A percentile compares a stretch with the other conserved stretches of the same genome.
Conservation (phyloP, 176 grass and related monocot species). For the Panicum miliaceum region DNA sequence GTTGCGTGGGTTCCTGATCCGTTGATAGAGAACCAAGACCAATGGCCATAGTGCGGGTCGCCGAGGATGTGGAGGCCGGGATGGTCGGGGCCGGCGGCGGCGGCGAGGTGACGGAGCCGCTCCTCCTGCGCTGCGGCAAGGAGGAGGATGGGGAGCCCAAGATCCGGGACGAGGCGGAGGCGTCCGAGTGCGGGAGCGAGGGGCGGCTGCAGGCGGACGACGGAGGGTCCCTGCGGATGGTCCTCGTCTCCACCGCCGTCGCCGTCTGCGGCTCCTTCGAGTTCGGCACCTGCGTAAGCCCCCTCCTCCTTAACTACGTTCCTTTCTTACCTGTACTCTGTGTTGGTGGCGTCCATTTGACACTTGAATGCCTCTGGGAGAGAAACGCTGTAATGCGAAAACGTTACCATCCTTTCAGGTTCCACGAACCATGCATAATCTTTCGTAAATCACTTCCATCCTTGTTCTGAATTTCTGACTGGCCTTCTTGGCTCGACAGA, state of each 20-base stretch:
- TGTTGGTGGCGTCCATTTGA: neutral
- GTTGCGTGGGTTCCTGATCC: neutral
- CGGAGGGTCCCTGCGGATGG: conserved; percentile 46
- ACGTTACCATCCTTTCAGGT: neutral
- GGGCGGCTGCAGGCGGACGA: no score
- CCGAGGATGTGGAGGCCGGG: conserved; percentile 28
- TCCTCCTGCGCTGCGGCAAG: conserved; percentile 14
- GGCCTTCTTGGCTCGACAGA: no score
- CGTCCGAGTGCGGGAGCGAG: neutral
- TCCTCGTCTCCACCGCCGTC: conserved; percentile 66
- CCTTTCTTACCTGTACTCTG: neutral
- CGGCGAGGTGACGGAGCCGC: conserved; percentile 24
- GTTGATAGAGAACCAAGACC: neutral
- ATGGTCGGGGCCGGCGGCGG: conserved; percentile 9
- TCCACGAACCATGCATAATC: neutral
- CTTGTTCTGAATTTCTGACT: no score
- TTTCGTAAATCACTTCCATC: neutral
- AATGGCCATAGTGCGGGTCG: conserved; percentile 36
- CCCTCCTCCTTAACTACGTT: neutral
- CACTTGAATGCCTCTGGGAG: no score
- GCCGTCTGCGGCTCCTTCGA: conserved; percentile 81
- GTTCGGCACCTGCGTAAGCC: conserved; percentile 79
- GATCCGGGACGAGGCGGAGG: conserved; percentile 3
- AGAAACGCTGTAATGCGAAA: no score
- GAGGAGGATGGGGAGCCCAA: neutral